Conservation (phyloP, 2,329 filamentous ascomycete genomes). For the Thielaviopsis populi region DNA sequence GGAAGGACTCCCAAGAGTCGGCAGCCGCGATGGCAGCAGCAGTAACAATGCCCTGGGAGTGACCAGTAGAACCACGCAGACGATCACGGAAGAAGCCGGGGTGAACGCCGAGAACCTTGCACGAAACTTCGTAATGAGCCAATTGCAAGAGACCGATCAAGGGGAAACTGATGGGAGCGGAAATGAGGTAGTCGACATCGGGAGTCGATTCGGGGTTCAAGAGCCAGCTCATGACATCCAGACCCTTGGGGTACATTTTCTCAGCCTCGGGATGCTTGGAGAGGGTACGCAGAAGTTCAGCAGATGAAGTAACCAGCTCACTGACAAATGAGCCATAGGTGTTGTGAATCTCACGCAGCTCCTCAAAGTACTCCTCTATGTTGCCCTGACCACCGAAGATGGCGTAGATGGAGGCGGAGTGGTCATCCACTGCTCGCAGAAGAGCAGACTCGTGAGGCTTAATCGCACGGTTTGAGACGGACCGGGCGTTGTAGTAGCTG, state of each 20-base stretch:
- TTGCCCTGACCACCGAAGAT: slow-evolving; percentile 97
- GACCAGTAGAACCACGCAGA: slow-evolving; percentile 78
- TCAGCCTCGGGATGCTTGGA: slow-evolving; percentile 72
- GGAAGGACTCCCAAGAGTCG: slow-evolving; percentile 84
- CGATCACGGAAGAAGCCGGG: slow-evolving; percentile 77
- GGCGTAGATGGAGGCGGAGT: slow-evolving; percentile 71
- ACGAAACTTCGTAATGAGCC: slow-evolving; percentile 88
- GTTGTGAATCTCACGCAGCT: slow-evolving; percentile 77
- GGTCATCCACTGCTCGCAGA: slow-evolving; percentile 73
- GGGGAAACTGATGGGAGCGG: slow-evolving; percentile 87
- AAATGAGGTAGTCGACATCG: slow-evolving; percentile 86
- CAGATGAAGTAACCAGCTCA: slow-evolving; percentile 65
- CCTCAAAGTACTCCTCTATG: slow-evolving; percentile 98
- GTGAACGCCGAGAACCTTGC: slow-evolving; percentile 76
- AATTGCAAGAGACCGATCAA: slow-evolving; percentile 93
- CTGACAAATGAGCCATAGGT: slow-evolving; percentile 86
- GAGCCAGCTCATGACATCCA: slow-evolving; percentile 89
- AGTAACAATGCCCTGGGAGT: slow-evolving; percentile 91
- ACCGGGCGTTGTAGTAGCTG: slow-evolving; percentile 81
- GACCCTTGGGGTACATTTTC: slow-evolving; percentile 94
- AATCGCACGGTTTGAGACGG: slow-evolving; percentile 70
- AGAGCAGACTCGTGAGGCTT: slow-evolving; percentile 89
- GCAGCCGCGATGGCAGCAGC: slow-evolving; percentile 83
- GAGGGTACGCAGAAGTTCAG: slow-evolving; percentile 73
- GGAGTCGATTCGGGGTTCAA: slow-evolving; percentile 79